Evolutionary conservation across 225 moss, liverwort and hornwort species (phyloP), one percentile per base, ranked within the genome.

Genomic region (Bryum argenteum): DNA sequence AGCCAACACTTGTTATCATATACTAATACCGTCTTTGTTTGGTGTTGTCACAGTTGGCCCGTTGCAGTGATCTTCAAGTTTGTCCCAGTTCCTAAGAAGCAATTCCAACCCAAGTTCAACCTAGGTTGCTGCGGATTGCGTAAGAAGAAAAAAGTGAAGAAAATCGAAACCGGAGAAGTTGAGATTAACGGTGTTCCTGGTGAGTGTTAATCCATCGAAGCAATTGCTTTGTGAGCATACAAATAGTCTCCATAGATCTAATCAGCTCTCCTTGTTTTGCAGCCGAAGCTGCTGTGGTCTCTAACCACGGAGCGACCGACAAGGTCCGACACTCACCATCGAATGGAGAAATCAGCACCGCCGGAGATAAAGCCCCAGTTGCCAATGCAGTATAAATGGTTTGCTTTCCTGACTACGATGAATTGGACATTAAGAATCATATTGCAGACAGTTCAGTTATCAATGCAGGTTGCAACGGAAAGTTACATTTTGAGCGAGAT

Each of bases 11-110:
- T 17, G 24, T 45, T 39, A 1, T 50, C 38, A 15, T 11, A 16
- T 42, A 17, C 6, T 79, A 38, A 69, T 48, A 38, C 38, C 38
- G 56, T 10, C 8, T 38, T 10, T 14, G 22, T 76, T 21, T 61
- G 61, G 59, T 70, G 11, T 44, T 73, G 39, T 59, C 43, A 14
- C 71, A 90, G 91, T 74, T 91, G 91, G 94, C 94, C 94, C 28
- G 45, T 94, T 18, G 94, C 70, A 43, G n/a, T 81, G 13, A 15
- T 94, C 9, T 43, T 83, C 69, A 91, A 94, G 81, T 89, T 82
- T 21, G 57, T 94, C n/a, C 90, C 52, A 18, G 85, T 94, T 38
- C 84, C 86, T 4, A 0, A 87, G 39, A 83, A 62, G 43, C 83
- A 76, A 61, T 82, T 78, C 33, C 51, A 75, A 62, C 75, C 61